Evolutionary conservation across 352 stramenopile species (phyloP).

Genomic region (Phytophthora sojae): DNA sequence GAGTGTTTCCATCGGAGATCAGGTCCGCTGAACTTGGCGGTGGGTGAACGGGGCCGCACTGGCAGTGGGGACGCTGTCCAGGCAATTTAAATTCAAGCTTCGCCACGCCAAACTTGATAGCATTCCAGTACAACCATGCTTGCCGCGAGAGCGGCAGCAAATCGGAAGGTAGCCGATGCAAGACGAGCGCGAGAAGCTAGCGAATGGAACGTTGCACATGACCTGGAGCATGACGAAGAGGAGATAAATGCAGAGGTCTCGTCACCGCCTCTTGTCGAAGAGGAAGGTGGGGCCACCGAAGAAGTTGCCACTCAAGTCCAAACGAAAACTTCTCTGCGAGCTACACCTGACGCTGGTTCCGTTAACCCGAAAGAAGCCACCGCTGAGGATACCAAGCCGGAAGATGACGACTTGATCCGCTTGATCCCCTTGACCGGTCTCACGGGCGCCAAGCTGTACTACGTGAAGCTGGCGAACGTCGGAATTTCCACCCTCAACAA

Average conservation of each 20-base stretch:
- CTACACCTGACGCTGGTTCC: background rate
- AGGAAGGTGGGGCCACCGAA: background rate
- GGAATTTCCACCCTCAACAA: conserved; percentile 55
- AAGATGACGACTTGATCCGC: conserved; percentile 40
- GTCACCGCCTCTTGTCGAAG: conserved; percentile 1
- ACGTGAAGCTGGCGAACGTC: conserved; percentile 51
- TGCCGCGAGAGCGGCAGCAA: conserved; percentile 36
- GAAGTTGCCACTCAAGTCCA: conserved; percentile 5
- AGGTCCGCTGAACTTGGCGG: conserved; percentile 16
- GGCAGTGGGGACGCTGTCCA: background rate
- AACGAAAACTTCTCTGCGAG: conserved; percentile 1
- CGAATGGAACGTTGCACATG: conserved; percentile 31
- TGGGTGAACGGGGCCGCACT: conserved; percentile 7
- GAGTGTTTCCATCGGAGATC: conserved; percentile 19
- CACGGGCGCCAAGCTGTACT: conserved; percentile 36
- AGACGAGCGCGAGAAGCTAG: conserved; percentile 28
- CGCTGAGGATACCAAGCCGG: conserved; percentile 3
- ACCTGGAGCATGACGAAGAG: conserved; percentile 13
- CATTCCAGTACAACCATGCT: conserved; percentile 25
- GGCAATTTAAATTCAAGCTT: conserved; percentile 1
- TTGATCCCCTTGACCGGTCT: conserved; percentile 49
- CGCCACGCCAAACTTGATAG: conserved; percentile 6
- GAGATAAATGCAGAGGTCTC: background rate
- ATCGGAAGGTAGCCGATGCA: conserved; percentile 34
- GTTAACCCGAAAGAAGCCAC: conserved; percentile 3